Percentiles rank a stretch among this genome's conserved stretches.
Evolutionary conservation across 2,329 filamentous ascomycete species (phyloP).

Genomic region (Metarhizium sp.): DNA sequence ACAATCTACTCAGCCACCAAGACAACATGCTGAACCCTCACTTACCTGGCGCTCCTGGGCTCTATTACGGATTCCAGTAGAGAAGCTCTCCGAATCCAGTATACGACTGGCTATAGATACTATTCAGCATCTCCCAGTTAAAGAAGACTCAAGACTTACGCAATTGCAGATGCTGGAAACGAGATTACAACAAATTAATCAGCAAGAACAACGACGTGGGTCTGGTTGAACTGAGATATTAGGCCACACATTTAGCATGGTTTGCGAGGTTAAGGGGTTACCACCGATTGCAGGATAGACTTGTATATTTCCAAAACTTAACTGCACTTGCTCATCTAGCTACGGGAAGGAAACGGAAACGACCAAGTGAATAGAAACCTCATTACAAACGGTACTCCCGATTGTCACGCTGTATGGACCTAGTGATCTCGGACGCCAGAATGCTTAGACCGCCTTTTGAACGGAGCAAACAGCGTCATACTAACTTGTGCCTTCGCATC

Average conservation of each 20-base stretch:
- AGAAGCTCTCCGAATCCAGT: background rate
- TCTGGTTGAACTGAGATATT: background rate
- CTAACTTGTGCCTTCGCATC: background rate
- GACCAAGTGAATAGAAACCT: background rate
- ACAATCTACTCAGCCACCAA: background rate
- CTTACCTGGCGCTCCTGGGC: background rate
- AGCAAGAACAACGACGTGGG: background rate
- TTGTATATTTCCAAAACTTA: background rate
- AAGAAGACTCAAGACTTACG: background rate
- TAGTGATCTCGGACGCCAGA: background rate
- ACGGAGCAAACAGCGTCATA: background rate
- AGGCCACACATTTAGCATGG: background rate
- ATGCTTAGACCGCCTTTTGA: background rate
- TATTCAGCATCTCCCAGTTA: background rate
- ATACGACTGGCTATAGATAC: slow-evolving; percentile 3
- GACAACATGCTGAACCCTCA: background rate
- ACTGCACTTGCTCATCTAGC: background rate
- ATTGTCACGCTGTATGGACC: background rate
- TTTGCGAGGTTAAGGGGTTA: background rate
- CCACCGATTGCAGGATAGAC: background rate
- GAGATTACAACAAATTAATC: background rate
- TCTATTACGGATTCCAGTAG: background rate
- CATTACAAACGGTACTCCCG: background rate
- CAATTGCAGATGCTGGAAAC: background rate
- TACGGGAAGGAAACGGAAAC: background rate